Conservation (phyloP, 2,329 filamentous ascomycete genomes). For the Claviceps pazoutovae region DNA sequence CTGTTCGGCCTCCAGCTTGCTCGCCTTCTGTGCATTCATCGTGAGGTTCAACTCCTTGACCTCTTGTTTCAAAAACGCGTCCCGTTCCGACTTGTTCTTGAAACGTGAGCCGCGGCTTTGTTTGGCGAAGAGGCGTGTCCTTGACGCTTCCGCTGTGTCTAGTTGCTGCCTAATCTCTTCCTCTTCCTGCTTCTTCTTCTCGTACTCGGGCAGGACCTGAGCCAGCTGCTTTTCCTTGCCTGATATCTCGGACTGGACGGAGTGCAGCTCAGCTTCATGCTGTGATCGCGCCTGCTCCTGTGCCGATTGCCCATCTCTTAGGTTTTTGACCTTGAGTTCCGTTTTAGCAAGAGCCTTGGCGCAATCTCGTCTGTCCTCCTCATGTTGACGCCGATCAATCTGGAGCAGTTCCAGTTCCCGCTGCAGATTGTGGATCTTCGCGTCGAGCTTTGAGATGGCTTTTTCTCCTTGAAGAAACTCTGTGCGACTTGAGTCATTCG, state of each 20-base stretch:
- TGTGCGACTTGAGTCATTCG: slow-evolving; percentile 66
- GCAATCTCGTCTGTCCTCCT: slow-evolving; percentile 75
- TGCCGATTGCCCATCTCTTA: slow-evolving; percentile 70
- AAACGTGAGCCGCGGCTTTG: slow-evolving; percentile 82
- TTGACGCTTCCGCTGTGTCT: slow-evolving; percentile 59
- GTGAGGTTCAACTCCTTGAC: slow-evolving; percentile 67
- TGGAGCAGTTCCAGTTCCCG: slow-evolving; percentile 74
- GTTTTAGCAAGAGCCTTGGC: slow-evolving; percentile 70
- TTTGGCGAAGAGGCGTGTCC: slow-evolving; percentile 76
- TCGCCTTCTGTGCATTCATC: slow-evolving; percentile 67
- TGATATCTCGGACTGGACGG: slow-evolving; percentile 60
- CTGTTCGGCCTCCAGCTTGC: slow-evolving; percentile 71
- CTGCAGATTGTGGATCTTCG: slow-evolving; percentile 64
- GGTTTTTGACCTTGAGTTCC: slow-evolving; percentile 69
- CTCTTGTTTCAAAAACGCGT: slow-evolving; percentile 67
- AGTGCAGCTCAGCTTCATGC: slow-evolving; percentile 57
- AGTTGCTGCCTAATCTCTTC: slow-evolving; percentile 55
- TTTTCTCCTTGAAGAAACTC: slow-evolving; percentile 67
- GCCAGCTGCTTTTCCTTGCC: slow-evolving; percentile 64
- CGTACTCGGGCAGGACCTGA: slow-evolving; percentile 63
- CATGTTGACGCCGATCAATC: slow-evolving; percentile 74
- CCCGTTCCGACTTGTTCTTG: slow-evolving; percentile 74
- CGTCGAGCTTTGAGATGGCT: slow-evolving; percentile 61
- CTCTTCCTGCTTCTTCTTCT: slow-evolving; percentile 59
- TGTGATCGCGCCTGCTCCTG: slow-evolving; percentile 59